Evolutionary conservation across 306 rosid genomes (phyloP), one percentile per base, ranked within the genome.

Genomic region (Arachis hypogaea): DNA sequence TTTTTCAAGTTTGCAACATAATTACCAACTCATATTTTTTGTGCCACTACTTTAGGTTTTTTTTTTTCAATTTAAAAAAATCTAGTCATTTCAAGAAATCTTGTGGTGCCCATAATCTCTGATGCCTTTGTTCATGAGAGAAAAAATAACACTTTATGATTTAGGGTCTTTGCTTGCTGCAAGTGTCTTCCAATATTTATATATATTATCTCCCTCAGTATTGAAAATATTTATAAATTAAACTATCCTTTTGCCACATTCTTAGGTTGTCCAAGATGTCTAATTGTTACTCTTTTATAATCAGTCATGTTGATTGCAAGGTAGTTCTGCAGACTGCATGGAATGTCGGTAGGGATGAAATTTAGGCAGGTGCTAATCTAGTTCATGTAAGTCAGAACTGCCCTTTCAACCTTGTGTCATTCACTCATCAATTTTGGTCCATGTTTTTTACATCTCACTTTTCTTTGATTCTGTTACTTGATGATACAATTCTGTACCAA

Each of bases 261-360:
- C 51, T 58, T 12, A 38, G 18, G 41, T 41, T 41, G 18, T 64
- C 64, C 11, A 58, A 8, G 59, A 52, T 66, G 30, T 54, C 78
- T 79, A 63, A 75, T 30, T 43, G 8, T 66, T 66, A 3, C 30
- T 57, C 36, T n/a, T 57, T 63, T 6, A 2, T 65, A 11, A 42
- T 74, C 69, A 73, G 10, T 64, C 38, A 2, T 46, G 61, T 18
- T 62, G 41, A 60, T 74, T 74, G 42, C 64, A 67, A 70, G 77
- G 76, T 76, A 90, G 96, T 82, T 73, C 60, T 92, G 71, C 91
- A 90, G 83, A 91, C 86, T 54, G 92, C 83, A 45, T 89, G 85
- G 96, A 91, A 74, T 81, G 84, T 89, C 78, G 89, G 95, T 40
- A 86, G 55, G 61, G 97, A 94, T 81, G 98, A 95, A 77, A 72